Evolutionary conservation across 352 stramenopile genomes (phyloP).

Genomic region (Pythium phragmitis): DNA sequence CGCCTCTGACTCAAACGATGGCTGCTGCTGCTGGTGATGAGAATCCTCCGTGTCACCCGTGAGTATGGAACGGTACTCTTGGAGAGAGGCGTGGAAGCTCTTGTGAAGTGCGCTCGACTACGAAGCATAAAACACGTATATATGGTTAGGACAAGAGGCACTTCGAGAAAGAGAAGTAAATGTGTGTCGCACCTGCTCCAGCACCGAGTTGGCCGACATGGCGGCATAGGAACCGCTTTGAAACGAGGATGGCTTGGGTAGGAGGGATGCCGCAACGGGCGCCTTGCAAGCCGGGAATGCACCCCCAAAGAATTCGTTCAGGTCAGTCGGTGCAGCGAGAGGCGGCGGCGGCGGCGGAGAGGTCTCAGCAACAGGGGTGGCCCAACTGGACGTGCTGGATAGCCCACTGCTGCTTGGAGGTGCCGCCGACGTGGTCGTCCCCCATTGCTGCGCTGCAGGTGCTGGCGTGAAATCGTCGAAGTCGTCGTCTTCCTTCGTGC

Average conservation of each 20-base stretch:
- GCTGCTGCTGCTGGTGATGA: constrained; percentile 14
- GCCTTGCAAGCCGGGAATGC: constrained; percentile 18
- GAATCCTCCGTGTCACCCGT: constrained; percentile 9
- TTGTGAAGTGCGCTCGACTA: constrained; percentile 21
- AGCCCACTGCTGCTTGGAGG: background rate
- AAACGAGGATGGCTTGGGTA: constrained; percentile 16
- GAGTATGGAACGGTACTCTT: constrained; percentile 22
- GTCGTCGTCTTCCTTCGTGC: constrained; percentile 24
- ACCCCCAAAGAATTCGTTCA: constrained; percentile 14
- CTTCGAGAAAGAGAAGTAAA: no score
- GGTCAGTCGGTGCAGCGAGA: constrained; percentile 6
- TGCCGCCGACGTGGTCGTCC: background rate
- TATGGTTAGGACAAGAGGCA: no score
- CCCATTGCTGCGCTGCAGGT: constrained; percentile 16
- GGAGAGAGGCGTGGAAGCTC: constrained; percentile 21
- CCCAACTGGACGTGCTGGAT: background rate
- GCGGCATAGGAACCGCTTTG: constrained; percentile 5
- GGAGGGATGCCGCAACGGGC: constrained; percentile 7
- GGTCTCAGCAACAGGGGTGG: background rate
- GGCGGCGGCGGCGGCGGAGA: background rate
- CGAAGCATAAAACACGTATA: background rate
- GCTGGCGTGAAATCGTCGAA: constrained; percentile 41
- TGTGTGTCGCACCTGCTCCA: constrained; percentile 13
- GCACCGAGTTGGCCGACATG: constrained; percentile 5
- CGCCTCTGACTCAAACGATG: constrained; percentile 22